phyloP scores from a whole-genome alignment of 352 stramenopile species.

The Globisporangium apiculatum region DNA sequence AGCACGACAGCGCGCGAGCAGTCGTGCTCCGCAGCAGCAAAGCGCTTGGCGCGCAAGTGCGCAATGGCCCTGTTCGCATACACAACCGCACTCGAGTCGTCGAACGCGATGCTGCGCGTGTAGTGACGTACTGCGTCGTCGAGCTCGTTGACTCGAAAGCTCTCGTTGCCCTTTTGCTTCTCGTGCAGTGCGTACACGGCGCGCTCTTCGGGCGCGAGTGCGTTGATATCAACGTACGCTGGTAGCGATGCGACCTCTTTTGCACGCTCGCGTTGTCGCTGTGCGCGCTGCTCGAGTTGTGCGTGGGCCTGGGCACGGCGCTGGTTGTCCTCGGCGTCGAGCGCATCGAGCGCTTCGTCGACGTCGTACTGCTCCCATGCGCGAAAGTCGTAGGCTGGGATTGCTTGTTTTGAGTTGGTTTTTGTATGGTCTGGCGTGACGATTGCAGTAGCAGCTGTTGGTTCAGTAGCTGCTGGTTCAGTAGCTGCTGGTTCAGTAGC shows the following conservation, averaged over 20 bases:
- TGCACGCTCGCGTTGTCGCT: slow-evolving; percentile 33
- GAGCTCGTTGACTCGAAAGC: slow-evolving; percentile 79
- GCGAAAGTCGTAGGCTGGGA: slow-evolving; percentile 87
- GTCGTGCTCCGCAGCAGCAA: slow-evolving; percentile 83
- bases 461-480: neutral
- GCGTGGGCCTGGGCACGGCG: slow-evolving; percentile 26
- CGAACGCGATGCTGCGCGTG: slow-evolving; percentile 81
- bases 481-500: neutral
- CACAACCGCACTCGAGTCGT: slow-evolving; percentile 64
- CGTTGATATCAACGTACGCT: slow-evolving; percentile 44
- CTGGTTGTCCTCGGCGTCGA: slow-evolving; percentile 51
- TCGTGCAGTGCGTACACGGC: slow-evolving; percentile 69
- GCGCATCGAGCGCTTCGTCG: slow-evolving; percentile 63
- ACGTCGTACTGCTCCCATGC: slow-evolving; percentile 91
- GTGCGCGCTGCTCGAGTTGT: slow-evolving; percentile 28
- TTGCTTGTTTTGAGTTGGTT: slow-evolving; percentile 28
- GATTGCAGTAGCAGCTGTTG: slow-evolving; percentile 13
- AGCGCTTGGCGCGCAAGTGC: slow-evolving; percentile 74
- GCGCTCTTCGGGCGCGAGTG: slow-evolving; percentile 36
- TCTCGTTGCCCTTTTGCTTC: slow-evolving; percentile 93
- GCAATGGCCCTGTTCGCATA: slow-evolving; percentile 87
- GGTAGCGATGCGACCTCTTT: slow-evolving; percentile 55
- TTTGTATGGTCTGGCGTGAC: neutral
- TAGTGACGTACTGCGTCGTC: slow-evolving; percentile 86
- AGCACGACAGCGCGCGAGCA: slow-evolving; percentile 68